Evolutionary conservation across 176 grass and related monocot genomes (phyloP), one percentile per base, ranked within the genome.

Genomic region (Zea luxurians): DNA sequence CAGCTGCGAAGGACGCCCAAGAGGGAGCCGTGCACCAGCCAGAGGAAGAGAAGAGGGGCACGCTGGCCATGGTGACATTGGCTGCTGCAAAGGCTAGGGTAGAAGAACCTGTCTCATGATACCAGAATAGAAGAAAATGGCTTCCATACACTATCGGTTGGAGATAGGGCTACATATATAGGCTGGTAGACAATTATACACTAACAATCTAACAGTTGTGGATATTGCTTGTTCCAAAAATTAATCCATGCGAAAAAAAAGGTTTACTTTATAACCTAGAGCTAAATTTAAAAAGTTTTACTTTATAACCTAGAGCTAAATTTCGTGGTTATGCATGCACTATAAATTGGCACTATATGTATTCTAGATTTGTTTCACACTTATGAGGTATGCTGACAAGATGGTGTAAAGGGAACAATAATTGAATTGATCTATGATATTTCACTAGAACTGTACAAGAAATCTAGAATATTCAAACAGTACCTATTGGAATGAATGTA

Each of bases 401-500:
- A 73, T 66, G 38, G 17, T 79, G 0, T 20, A 48, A 57, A 58
- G 21, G 34, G 47, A 70, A 4, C 37, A 2, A 13, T 18, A 34
- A 41, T 77, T 68, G 3, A 63, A 34, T 40, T 37, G 58, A 47
- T 38, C 5, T 41, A 18, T 81, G 37, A 36, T 72, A 76, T 70
- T 76, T 76, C 4, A 21, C 70, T 37, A 45, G 10, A 36, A 73
- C 49, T 79, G 3, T 55, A 66, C 7, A 43, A 70, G 27, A 3
- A 77, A 17, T 53, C 18, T 87, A 40, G 16, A 71, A n/a, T 74
- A 47, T 35, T 45, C 12, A 40, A 44, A 63, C 7, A 3, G 12
- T 60, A 18, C 62, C 2, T 79, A 74, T 79, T 69, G 12, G 8
- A 83, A 41, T 27, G 38, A 49, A 50, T 74, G 18, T 58, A 55